phyloP scores from a whole-genome alignment of 345 rosid genomes.

The Rhodomyrtus tomentosa region DNA sequence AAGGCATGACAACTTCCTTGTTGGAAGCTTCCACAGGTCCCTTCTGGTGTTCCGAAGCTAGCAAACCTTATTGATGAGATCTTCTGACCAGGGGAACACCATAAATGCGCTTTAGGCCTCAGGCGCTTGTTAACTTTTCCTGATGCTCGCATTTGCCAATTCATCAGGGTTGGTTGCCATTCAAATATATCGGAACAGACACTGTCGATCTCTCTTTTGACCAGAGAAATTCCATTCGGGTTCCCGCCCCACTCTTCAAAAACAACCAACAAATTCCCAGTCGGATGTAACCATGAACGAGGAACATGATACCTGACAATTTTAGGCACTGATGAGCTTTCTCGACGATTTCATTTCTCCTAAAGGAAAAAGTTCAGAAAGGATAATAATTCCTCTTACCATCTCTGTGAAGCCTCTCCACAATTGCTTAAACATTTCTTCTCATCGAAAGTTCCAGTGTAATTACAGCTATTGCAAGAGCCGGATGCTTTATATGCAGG shows the following conservation, averaged over 20 bases:
- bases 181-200: constrained; percentile 80
- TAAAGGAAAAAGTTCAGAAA: background rate
- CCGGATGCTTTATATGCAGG: constrained; percentile 90
- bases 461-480: constrained; percentile 49
- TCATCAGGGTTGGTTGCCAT: constrained; percentile 85
- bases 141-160: constrained; percentile 62
- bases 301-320: constrained; percentile 79
- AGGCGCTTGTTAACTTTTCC: constrained; percentile 68
- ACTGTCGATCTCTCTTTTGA: constrained; percentile 71
- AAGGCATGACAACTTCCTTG: constrained; percentile 87
- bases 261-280: constrained; percentile 76
- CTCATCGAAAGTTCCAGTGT: constrained; percentile 64
- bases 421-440: constrained; percentile 68
- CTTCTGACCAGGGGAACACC: constrained; percentile 78
- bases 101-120: constrained; percentile 74
- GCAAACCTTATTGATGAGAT: constrained; percentile 85
- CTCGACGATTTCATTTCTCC: background rate
- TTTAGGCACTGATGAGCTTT: background rate
- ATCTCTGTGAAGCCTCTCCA: constrained; percentile 91
- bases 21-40: constrained; percentile 77
- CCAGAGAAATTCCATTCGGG: constrained; percentile 67
- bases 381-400: constrained; percentile 27
- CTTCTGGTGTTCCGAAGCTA: constrained; percentile 91
- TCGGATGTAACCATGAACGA: constrained; percentile 81
- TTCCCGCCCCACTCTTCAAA: constrained; percentile 98